These are phyloP conservation scores for Phoenix roebelenii DNA, from an alignment of 176 grass and related monocot species.

Conservation along the genomic window DNA sequence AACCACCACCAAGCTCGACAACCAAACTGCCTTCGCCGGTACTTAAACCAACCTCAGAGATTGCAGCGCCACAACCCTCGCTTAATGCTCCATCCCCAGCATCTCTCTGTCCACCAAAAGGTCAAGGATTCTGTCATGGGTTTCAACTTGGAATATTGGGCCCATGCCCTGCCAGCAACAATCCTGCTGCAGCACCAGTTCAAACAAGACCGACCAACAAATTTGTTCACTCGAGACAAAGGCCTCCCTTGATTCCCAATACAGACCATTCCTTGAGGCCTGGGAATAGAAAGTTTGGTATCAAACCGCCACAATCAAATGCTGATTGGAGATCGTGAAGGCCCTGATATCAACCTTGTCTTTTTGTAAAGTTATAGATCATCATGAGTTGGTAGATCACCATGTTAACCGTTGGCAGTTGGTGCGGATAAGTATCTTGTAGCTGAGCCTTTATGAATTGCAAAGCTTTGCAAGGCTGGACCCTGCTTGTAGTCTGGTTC, in stretches of 20 bases:
- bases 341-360: too few species aligned
- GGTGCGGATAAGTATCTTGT: too few species aligned
- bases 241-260: background rate
- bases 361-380: too few species aligned
- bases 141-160: background rate
- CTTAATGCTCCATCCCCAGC: background rate
- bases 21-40: slow-evolving; percentile 4
- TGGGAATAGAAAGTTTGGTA: background rate
- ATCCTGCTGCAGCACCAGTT: background rate
- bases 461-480: too few species aligned
- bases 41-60: background rate
- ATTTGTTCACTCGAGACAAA: background rate
- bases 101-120: background rate
- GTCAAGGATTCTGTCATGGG: background rate
- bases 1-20: background rate
- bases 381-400: too few species aligned
- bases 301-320: too few species aligned
- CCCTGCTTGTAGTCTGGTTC: too few species aligned
- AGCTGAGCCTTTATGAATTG: too few species aligned
- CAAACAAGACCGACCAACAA: background rate
- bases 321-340: too few species aligned
- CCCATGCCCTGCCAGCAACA: background rate
- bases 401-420: too few species aligned
- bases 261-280: background rate
- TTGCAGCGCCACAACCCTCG: background rate